Base-by-base conservation (phyloP, 2,329 filamentous ascomycete species). In the Aureobasidium sp. region DNA sequence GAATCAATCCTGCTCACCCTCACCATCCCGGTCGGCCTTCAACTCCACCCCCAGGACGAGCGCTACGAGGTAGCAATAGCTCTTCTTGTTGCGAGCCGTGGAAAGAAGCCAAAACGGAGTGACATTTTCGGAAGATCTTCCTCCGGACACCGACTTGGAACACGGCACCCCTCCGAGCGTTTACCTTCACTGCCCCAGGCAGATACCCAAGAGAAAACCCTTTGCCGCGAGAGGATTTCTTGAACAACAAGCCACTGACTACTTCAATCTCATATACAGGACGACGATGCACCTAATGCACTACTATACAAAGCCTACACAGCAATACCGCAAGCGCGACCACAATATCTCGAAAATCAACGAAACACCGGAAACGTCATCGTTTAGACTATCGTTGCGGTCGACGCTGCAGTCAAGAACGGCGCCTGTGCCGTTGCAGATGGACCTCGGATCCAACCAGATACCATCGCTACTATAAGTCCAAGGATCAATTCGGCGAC, bases 251-350 rank as follows among this genome's bases (percentile, higher is more conserved):
- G 31, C 48, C 45, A 37, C 60, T 52, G n/a, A 53, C 36, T 11
- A 52, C 22, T 39, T 60, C 49, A 36, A 52, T 22, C 17, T 31
- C 17, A 11, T 37, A n/a, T 58, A 29, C 14, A 44, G 44, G 31
- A 48, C 22, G 11, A 48, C 2, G 12, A 31, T 15, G 48, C 45
- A 9, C 42, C 61, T 17, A 45, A 58, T 42, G n/a, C 17, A 14
- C 41, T 76, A 12, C 69, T 86, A 6, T 87, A 80, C 68, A 70
- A 77, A 15, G 73, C 78, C 0, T 87, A 86, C 70, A 75, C 76
- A 64, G 69, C 72, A 15, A 73, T 87, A 6, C 82, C 79, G 2
- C 69, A 75, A 5, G 84, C 84, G 0, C 79, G 83, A 29, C 76
- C 85, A 0, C 72, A 78, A 11, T 80, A 81, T 63, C 73, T 87